Base-by-base conservation (phyloP, 352 stramenopile genomes). In the Pythium myriotylum region DNA sequence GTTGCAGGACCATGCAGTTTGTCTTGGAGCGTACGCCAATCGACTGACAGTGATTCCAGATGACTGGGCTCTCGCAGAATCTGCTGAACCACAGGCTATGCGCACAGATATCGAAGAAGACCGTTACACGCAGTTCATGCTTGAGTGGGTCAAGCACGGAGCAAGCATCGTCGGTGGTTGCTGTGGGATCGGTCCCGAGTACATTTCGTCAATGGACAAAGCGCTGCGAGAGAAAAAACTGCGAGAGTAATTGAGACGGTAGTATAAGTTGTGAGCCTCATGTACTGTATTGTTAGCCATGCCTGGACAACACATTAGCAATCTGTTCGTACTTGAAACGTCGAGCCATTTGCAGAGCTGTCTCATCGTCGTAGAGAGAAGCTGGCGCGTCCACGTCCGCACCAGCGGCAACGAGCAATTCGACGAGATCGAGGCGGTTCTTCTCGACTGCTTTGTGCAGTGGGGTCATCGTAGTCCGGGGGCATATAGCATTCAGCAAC, bases 11-110 rank as follows among this genome's bases (percentile, higher is more conserved):
- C 63, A 47, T 39, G 45, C 40, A 4, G 52, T 88, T 19, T 67
- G 57, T 26, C 62, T 96, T 14, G 92, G 92, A 27, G 90, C 87
- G 7, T 97, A 97, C 59, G 85, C 89, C 26, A 97, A 98, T 67
- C 76, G 83, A 33, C 67, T 98, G 20, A 97, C 92, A 17, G 60
- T 70, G 24, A 86, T 98, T 46, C 68, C 71, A 2, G 71, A 84
- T 40, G 71, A 84, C 56, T 95, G 91, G 91, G 81, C 78, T 7
- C 64, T 97, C 27, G 76, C 78, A 19, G 82, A 86, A 22, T 90
- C 77, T 3, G 71, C 79, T 8, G 77, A 76, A 51, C 66, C 89
- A 22, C 92, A 98, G 69, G 64, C 89, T 14, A 88, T 97, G 68
- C 84, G 90, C 58, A 67, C 73, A 19, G 92, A 98, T 65, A 56